Conservation (phyloP, 1,284 basidiomycete genomes). For the Vanrija humicola region DNA sequence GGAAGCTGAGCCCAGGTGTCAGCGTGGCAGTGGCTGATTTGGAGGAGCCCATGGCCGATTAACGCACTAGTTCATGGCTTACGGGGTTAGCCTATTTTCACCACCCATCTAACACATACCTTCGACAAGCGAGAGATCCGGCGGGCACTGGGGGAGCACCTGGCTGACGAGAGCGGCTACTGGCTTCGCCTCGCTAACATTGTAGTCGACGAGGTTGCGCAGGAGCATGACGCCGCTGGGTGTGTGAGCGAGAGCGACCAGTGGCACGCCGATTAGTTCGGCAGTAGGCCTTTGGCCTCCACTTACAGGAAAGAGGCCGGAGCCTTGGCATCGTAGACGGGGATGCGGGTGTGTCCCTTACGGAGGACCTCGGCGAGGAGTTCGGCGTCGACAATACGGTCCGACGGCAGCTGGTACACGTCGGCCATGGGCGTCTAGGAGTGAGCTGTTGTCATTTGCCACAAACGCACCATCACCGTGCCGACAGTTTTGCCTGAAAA, state of each 20-base stretch:
- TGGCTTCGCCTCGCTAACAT: constrained; percentile 68
- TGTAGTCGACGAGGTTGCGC: constrained; percentile 69
- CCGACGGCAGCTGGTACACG: constrained; percentile 50
- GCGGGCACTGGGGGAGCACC: constrained; percentile 63
- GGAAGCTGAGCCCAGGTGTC: constrained; percentile 54
- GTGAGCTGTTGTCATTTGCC: not conserved
- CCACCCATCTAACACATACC: constrained; percentile 29
- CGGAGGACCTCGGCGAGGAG: constrained; percentile 59
- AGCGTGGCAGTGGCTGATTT: not conserved
- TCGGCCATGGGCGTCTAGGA: constrained; percentile 49
- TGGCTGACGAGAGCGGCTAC: constrained; percentile 67
- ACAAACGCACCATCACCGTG: constrained; percentile 59
- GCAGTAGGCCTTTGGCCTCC: not conserved
- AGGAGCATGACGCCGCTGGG: constrained; percentile 21
- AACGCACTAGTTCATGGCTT: constrained; percentile 23
- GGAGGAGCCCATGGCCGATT: no score
- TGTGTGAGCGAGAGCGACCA: constrained; percentile 3
- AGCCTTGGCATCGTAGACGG: constrained; percentile 71
- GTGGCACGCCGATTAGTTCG: no score
- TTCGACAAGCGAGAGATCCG: constrained; percentile 52
- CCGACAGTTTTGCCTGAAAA: constrained; percentile 75
- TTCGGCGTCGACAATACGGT: constrained; percentile 54
- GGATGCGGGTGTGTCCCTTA: constrained; percentile 65
- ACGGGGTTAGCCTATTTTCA: constrained; percentile 1
- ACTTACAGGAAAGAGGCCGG: constrained; percentile 54